Evolutionary conservation across 106 monocot genomes (phyloP).

Genomic region (Gastrodia elata): DNA sequence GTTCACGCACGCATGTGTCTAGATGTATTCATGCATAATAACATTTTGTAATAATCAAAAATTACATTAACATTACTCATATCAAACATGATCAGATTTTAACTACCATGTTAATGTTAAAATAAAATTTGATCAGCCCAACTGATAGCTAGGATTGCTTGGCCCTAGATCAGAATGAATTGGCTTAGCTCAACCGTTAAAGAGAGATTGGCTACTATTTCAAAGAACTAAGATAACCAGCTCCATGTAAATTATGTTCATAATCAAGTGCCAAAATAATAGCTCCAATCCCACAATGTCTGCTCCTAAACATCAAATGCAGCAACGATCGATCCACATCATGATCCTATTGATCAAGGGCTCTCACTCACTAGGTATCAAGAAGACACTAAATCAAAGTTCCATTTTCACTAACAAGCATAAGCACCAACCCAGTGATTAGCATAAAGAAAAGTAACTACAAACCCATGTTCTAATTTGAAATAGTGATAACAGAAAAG

Average conservation of each 20-base stretch:
- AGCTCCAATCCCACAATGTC: too few species aligned
- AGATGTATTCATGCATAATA: not conserved
- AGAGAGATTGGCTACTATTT: not conserved
- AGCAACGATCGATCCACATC: not conserved
- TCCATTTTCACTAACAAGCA: not conserved
- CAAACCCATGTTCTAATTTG: not conserved
- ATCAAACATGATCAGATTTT: not conserved
- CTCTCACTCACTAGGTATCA: not conserved
- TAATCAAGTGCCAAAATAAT: not conserved
- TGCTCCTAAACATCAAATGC: not conserved
- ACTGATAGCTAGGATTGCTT: not conserved
- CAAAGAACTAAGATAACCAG: not conserved
- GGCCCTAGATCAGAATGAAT: not conserved
- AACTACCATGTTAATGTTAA: not conserved
- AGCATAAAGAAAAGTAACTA: not conserved
- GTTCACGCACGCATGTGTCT: not conserved
- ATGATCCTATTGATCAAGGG: not conserved
- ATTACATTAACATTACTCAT: not conserved
- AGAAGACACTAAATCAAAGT: not conserved
- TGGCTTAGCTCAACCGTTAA: not conserved
- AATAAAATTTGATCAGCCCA: not conserved
- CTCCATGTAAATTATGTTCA: not conserved
- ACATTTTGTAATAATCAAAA: not conserved
- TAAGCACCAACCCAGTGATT: not conserved
- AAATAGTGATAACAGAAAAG: not conserved